Percentiles rank a stretch among this genome's conserved stretches.
Conservation (phyloP, 225 moss, liverwort and hornwort species). For the Physcomitrellopsis africana region DNA sequence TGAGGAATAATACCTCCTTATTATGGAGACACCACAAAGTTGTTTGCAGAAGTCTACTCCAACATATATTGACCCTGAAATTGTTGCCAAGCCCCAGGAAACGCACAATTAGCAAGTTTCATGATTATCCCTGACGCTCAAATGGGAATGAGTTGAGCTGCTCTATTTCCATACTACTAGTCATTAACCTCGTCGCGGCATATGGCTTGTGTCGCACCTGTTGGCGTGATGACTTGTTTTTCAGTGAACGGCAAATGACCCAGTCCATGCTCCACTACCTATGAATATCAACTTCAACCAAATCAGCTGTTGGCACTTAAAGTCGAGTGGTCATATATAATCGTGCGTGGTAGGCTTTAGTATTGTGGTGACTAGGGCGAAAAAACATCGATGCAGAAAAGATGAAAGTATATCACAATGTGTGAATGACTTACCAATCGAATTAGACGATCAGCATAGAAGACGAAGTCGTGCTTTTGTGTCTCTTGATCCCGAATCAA, state of each 20-base stretch:
- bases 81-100: not conserved
- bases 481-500: conserved; percentile 76
- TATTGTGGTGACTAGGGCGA: not conserved
- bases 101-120: conserved; percentile 3
- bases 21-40: conserved; percentile 83
- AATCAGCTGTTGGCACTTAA: conserved; percentile 3
- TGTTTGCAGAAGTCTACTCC: conserved; percentile 90
- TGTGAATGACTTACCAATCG: conserved; percentile 45
- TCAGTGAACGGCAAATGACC: conserved; percentile 86
- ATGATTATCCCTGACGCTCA: not conserved
- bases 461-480: conserved; percentile 78
- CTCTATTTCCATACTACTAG: not conserved
- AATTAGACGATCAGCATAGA: conserved; percentile 79
- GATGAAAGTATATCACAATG: not conserved
- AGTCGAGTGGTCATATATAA: not conserved
- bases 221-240: conserved; percentile 79
- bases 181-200: no score
- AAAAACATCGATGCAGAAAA: not conserved
- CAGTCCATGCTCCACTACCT: conserved; percentile 78
- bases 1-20: conserved; percentile 42
- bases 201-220: conserved; percentile 26
- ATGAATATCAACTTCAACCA: conserved; percentile 13
- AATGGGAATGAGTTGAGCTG: not conserved
- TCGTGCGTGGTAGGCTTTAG: not conserved
- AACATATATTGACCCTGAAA: conserved; percentile 63